phyloP scores from a whole-genome alignment of 805 yeast genomes.

The Naumovozyma castellii region DNA sequence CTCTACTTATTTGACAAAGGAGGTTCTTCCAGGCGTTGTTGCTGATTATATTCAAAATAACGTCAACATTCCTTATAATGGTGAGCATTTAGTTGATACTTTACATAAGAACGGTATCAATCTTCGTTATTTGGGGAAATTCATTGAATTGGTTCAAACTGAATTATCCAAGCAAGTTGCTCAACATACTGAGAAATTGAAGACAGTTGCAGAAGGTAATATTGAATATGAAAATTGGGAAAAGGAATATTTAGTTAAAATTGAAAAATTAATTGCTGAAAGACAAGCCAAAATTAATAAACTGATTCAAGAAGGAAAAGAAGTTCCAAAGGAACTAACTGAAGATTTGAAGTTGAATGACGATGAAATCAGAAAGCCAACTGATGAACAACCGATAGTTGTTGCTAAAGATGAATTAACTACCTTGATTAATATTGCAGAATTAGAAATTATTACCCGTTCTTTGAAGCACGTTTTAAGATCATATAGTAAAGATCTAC shows the following conservation, averaged over 20 bases:
- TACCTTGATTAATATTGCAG: conserved; percentile 40
- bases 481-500: conserved; percentile 35
- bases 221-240: conserved; percentile 30
- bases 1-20: conserved; percentile 49
- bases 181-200: conserved; percentile 17
- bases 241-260: conserved; percentile 20
- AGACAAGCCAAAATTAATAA: conserved; percentile 30
- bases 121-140: conserved; percentile 71
- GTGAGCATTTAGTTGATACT: conserved; percentile 55
- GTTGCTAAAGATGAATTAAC: conserved; percentile 32
- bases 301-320: conserved; percentile 27
- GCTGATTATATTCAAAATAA: conserved; percentile 39
- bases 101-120: conserved; percentile 82
- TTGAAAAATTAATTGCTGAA: conserved; percentile 27
- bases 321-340: conserved; percentile 28
- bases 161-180: conserved; percentile 16
- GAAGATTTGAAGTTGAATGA: conserved; percentile 29
- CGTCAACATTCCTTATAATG: conserved; percentile 64
- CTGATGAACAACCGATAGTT: conserved; percentile 28
- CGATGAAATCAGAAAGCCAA: conserved; percentile 27
- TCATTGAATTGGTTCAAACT: conserved; percentile 27
- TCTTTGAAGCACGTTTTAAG: conserved; percentile 68
- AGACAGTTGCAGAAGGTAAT: conserved; percentile 20
- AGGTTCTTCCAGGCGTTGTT: conserved; percentile 52
- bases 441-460: conserved; percentile 68